A percentile compares a stretch with the other conserved stretches of the same genome.
Conservation (phyloP, 139 green algal genomes). For the Closterium sp. region DNA sequence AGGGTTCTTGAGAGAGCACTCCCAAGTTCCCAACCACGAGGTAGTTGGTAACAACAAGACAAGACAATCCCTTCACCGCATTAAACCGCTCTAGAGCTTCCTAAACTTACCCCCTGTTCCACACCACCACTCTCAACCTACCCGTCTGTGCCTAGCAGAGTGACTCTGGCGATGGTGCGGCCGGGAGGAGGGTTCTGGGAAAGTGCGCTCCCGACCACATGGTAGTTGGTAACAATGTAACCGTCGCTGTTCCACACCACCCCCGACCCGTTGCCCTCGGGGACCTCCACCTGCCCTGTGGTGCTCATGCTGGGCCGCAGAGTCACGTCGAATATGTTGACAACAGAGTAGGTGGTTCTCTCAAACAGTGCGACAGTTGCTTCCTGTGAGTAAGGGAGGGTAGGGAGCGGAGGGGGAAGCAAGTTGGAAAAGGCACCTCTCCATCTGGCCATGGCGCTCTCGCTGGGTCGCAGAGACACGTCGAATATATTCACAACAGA, state of each 20-base stretch:
- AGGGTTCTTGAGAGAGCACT: no score
- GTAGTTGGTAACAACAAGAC: background rate
- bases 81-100: no score
- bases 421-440: no score
- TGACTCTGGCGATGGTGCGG: conserved; percentile 60
- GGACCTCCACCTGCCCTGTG: conserved; percentile 54
- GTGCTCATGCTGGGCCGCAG: conserved; percentile 1
- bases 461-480: no score
- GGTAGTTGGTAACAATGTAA: conserved; percentile 82
- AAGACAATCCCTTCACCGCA: no score
- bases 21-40: no score
- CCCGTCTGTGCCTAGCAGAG: conserved; percentile 65
- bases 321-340: conserved; percentile 50
- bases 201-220: conserved; percentile 51
- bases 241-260: conserved; percentile 72
- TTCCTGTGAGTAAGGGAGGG: conserved; percentile 11
- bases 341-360: conserved; percentile 44
- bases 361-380: conserved; percentile 49
- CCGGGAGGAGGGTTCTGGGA: background rate
- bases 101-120: no score
- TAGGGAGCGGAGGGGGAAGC: no score
- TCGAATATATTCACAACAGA: no score
- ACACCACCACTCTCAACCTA: background rate
- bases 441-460: no score
- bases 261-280: conserved; percentile 69